phyloP scores from a whole-genome alignment of 345 rosid genomes.

The Linum trigynum region DNA sequence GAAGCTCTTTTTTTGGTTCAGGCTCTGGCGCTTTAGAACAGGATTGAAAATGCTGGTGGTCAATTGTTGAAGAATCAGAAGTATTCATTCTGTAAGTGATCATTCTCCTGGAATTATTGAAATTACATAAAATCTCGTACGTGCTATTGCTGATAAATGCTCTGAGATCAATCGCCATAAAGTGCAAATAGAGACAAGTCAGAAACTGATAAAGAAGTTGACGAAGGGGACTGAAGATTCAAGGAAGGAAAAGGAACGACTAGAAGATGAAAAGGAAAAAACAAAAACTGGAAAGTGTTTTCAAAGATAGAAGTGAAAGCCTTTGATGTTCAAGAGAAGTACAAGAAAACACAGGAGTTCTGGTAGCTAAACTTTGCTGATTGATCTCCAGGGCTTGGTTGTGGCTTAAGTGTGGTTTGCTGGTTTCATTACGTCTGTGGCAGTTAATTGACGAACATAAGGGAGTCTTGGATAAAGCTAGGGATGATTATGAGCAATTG shows the following conservation, averaged over 20 bases:
- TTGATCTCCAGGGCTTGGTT: not conserved
- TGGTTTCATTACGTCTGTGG: constrained; percentile 13
- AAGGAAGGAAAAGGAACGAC: constrained; percentile 62
- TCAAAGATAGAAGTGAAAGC: constrained; percentile 80
- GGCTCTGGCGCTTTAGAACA: constrained; percentile 76
- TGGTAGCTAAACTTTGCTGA: constrained; percentile 10
- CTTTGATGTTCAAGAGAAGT: constrained; percentile 74
- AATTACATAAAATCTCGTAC: constrained; percentile 9
- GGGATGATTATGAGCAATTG: constrained; percentile 50
- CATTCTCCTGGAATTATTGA: constrained; percentile 4
- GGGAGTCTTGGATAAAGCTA: constrained; percentile 57
- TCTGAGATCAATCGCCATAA: constrained; percentile 85
- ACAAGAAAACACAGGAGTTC: constrained; percentile 62
- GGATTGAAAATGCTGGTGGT: constrained; percentile 90
- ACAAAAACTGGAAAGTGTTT: constrained; percentile 39
- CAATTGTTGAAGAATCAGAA: constrained; percentile 71
- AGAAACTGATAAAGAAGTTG: constrained; percentile 79
- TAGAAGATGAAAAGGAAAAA: constrained; percentile 61
- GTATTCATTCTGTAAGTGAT: constrained; percentile 73
- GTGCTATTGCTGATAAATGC: constrained; percentile 23
- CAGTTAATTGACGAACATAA: constrained; percentile 75
- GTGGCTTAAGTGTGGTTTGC: constrained; percentile 1
- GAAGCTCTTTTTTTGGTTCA: constrained; percentile 17
- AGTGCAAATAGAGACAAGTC: constrained; percentile 79
- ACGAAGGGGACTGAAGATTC: constrained; percentile 78